Evolutionary conservation across 768 basidiomycete species (phyloP).

Genomic region (Termitomyces heimii): DNA sequence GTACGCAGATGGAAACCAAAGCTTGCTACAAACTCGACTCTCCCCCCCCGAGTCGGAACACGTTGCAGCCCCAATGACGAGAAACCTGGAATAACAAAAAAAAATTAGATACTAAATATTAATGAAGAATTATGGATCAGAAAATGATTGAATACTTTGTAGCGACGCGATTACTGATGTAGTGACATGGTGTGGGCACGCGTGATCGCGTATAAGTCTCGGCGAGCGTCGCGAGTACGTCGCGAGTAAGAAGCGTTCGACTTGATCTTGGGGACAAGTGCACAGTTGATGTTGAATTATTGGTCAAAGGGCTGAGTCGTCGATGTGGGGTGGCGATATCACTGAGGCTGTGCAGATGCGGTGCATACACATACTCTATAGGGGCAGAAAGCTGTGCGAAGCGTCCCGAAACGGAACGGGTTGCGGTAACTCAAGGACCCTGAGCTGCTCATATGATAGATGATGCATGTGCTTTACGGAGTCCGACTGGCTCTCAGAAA

Average conservation of each 20-base stretch:
- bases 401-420: neutral
- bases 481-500: neutral
- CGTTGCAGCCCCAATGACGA: neutral
- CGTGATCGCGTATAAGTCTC: neutral
- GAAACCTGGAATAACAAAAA: neutral
- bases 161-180: too few species aligned
- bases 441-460: neutral
- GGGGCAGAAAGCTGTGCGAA: neutral
- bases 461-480: neutral
- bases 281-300: neutral
- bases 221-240: neutral
- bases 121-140: neutral
- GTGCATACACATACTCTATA: too few species aligned
- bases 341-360: neutral
- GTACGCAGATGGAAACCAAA: neutral
- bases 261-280: neutral
- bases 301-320: neutral
- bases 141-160: neutral
- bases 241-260: neutral
- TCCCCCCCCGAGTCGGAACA: neutral
- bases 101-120: neutral
- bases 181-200: neutral
- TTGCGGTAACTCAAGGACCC: neutral
- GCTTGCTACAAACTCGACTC: neutral
- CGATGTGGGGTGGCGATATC: neutral